phyloP scores from a whole-genome alignment of 1,139 yeast species.

The Kazachstania sp. region DNA sequence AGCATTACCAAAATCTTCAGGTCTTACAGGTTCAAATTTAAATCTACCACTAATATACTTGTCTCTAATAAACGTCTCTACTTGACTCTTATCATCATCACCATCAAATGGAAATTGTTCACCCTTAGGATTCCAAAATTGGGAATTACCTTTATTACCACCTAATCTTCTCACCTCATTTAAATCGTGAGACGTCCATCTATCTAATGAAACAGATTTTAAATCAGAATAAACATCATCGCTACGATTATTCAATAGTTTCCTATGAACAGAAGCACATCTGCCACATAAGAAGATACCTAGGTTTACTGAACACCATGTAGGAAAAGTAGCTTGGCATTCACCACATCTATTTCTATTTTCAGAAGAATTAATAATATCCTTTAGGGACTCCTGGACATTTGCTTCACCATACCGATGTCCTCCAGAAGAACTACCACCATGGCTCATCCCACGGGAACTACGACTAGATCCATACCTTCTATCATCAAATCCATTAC shows the following conservation, averaged over 20 bases:
- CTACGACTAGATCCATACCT: not conserved
- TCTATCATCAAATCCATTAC: slow-evolving; percentile 1
- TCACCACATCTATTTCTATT: slow-evolving; percentile 64
- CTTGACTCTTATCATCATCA: slow-evolving; percentile 32
- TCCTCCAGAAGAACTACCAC: not conserved
- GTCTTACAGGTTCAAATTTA: slow-evolving; percentile 34
- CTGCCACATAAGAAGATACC: slow-evolving; percentile 70
- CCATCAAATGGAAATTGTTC: slow-evolving; percentile 63
- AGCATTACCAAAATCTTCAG: slow-evolving; percentile 19
- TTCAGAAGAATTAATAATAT: slow-evolving; percentile 35
- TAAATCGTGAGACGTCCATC: slow-evolving; percentile 43
- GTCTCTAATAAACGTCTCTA: slow-evolving; percentile 47
- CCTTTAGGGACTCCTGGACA: slow-evolving; percentile 26
- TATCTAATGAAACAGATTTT: slow-evolving; percentile 58
- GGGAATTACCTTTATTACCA: slow-evolving; percentile 29
- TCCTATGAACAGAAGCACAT: slow-evolving; percentile 52
- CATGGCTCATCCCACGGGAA: not conserved
- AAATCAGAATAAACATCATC: slow-evolving; percentile 32
- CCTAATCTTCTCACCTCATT: slow-evolving; percentile 24
- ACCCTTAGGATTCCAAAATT: slow-evolving; percentile 37
- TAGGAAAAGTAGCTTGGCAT: slow-evolving; percentile 57
- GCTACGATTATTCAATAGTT: slow-evolving; percentile 28
- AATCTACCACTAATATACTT: slow-evolving; percentile 50
- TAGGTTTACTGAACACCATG: slow-evolving; percentile 28
- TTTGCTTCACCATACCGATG: not conserved